Conservation (phyloP, 345 rosid genomes). For the Melaleuca alternifolia region DNA sequence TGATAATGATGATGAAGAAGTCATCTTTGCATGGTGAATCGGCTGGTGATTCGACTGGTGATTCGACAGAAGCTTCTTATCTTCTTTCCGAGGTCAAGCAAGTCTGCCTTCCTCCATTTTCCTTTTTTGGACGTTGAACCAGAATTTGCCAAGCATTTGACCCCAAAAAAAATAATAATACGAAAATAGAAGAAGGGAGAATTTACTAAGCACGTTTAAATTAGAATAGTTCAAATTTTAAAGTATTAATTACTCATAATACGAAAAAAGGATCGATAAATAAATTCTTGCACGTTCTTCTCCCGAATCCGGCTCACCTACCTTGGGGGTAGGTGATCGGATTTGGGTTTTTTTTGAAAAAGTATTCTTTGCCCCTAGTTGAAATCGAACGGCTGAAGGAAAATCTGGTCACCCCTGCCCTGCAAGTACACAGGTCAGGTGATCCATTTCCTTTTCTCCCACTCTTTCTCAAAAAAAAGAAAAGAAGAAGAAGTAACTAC, state of each 20-base stretch:
- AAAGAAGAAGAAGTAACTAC: background rate
- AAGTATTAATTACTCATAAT: background rate
- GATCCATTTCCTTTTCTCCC: too few relatives aligned
- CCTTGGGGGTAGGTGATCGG: too few relatives aligned
- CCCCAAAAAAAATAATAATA: too few relatives aligned
- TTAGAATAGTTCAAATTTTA: background rate
- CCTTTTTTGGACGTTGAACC: background rate
- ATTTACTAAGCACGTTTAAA: background rate
- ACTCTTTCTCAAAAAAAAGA: background rate
- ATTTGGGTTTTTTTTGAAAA: too few relatives aligned
- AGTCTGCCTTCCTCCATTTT: background rate
- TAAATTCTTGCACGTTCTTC: background rate
- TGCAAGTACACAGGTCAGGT: too few relatives aligned
- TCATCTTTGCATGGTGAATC: background rate
- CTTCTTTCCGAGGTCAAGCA: background rate
- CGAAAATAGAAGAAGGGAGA: too few relatives aligned
- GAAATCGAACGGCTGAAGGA: too few relatives aligned
- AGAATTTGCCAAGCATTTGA: background rate
- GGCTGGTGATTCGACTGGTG: too few relatives aligned
- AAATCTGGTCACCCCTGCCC: too few relatives aligned
- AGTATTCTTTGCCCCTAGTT: too few relatives aligned
- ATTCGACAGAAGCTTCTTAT: background rate
- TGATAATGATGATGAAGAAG: background rate
- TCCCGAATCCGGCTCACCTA: too few relatives aligned
- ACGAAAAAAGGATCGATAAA: background rate